Percentiles rank a stretch among this genome's conserved stretches.
Evolutionary conservation across 345 rosid species (phyloP).

Genomic region (Cardiospermum halicacabum): DNA sequence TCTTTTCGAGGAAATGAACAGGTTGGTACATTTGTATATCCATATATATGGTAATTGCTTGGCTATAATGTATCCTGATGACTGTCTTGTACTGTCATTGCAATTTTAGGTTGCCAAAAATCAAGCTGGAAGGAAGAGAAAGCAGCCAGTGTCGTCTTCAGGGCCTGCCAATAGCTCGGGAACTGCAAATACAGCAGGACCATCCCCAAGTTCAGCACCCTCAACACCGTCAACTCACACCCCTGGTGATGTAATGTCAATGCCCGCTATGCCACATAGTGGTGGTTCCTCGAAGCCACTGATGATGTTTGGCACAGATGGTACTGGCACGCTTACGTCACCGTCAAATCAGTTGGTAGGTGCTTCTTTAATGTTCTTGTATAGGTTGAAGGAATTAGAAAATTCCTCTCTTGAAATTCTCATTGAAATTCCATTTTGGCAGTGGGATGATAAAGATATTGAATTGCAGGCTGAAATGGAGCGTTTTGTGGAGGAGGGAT

Average conservation of each 20-base stretch:
- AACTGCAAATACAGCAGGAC: slow-evolving; percentile 96
- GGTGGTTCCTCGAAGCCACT: slow-evolving; percentile 82
- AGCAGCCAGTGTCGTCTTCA: slow-evolving; percentile 96
- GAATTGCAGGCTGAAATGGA: slow-evolving; percentile 95
- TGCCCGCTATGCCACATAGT: slow-evolving; percentile 82
- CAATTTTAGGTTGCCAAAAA: slow-evolving; percentile 75
- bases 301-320: slow-evolving; percentile 73
- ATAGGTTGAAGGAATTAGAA: slow-evolving; percentile 23
- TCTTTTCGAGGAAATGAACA: slow-evolving; percentile 95
- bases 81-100: slow-evolving; percentile 32
- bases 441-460: slow-evolving; percentile 70
- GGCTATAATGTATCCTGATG: slow-evolving; percentile 21
- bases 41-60: neutral
- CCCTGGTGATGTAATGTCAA: slow-evolving; percentile 87
- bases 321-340: slow-evolving; percentile 77
- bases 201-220: slow-evolving; percentile 98
- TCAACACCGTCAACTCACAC: slow-evolving; percentile 98
- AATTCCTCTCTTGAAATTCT: slow-evolving; percentile 39
- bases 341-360: slow-evolving; percentile 93
- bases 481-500: slow-evolving; percentile 90
- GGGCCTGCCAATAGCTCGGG: slow-evolving; percentile 99
- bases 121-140: slow-evolving; percentile 93
- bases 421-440: slow-evolving; percentile 49
- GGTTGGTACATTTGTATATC: slow-evolving; percentile 52
- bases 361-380: slow-evolving; percentile 19